Evolutionary conservation across 306 rosid genomes (phyloP), one percentile per base, ranked within the genome.

Genomic region (Castanospermum australe): DNA sequence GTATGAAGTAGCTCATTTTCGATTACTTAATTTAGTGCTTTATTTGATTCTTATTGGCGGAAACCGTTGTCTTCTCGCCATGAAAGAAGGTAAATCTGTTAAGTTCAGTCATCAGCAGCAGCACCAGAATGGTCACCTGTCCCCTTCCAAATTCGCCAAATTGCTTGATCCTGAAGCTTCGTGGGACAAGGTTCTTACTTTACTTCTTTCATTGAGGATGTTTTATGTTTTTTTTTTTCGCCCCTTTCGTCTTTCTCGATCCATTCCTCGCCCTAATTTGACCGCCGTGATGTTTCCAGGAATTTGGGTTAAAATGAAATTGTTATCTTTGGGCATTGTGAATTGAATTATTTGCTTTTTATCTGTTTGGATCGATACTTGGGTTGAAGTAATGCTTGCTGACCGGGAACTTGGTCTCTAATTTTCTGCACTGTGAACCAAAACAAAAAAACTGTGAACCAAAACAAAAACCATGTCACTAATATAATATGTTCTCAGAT

Each of bases 111-210:
- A 82, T 32, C 92, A 73, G 42, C 88, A 35, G 48, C 92, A 81
- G 68, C 98, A 93, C 85, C 98, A 85, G 86, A 93, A 91, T 51
- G 99, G 98, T 22, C 99, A 96, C 85, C 88, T 87, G 65, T 88
- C 99, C 44, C 94, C 97, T 67, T 93, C 92, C 86, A 96, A 86
- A 86, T 87, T 93, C 80, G 92, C 98, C 59, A 93, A 91, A 87
- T 82, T 96, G 83, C 84, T 96, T 75, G 98, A 93, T 88, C 98
- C 99, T 10, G 99, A 96, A 81, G 96, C 98, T 80, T 93, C 99
- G 0, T 93, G 99, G 99, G 99, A 96, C 81, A 96, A 96, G 99
- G 99, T 96, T 77, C 30, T 47, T 17, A 4, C 84, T 73, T 61
- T 8, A 10, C 10, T 74, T 69, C 45, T 45, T 59, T 22, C 0